phyloP scores from a whole-genome alignment of 768 basidiomycete species.

The Coprinopsis strossmayeri region DNA sequence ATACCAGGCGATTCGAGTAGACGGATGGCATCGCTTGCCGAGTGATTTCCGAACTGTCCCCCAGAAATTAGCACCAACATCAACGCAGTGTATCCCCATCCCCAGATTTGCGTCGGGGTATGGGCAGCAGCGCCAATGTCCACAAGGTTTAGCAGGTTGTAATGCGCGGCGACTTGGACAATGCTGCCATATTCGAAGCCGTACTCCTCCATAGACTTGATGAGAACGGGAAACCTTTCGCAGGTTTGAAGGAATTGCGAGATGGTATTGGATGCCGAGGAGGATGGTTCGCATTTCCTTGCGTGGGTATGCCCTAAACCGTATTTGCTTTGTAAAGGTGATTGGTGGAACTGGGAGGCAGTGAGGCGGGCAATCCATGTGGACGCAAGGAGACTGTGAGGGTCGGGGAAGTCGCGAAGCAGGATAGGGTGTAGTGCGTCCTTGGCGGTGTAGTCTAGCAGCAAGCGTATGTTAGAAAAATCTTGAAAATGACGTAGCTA shows the following conservation, averaged over 20 bases:
- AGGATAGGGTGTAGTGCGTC: not conserved
- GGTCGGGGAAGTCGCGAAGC: not conserved
- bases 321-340: not conserved
- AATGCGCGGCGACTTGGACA: not conserved
- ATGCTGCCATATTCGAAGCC: not conserved
- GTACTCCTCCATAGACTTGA: not conserved
- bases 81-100: not conserved
- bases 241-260: not conserved
- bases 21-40: too few species aligned
- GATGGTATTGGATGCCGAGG: not conserved
- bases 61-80: too few species aligned
- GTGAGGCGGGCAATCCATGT: not conserved
- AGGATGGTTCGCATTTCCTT: not conserved
- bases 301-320: not conserved
- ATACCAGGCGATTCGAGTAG: too few species aligned
- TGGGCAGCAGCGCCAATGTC: not conserved
- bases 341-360: not conserved
- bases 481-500: not conserved
- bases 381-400: not conserved
- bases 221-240: not conserved
- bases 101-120: not conserved
- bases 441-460: not conserved
- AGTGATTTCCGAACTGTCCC: too few species aligned
- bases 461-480: not conserved
- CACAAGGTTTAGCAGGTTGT: not conserved